Conservation (phyloP, 176 grass and related monocot genomes). For the Triticum aestivum region DNA sequence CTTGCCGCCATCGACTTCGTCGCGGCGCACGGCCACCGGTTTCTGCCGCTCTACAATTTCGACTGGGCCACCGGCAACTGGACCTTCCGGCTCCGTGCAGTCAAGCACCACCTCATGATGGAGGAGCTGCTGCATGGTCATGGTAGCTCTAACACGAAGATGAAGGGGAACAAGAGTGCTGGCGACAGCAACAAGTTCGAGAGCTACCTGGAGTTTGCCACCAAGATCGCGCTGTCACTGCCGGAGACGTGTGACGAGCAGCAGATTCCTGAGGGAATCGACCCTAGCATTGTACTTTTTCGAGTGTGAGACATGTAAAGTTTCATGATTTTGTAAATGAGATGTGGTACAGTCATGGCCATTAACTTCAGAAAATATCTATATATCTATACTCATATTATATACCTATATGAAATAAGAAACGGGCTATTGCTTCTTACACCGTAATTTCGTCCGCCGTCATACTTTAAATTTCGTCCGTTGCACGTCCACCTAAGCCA, state of each 20-base stretch:
- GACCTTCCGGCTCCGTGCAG: conserved; percentile 47
- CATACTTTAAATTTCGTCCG: no score
- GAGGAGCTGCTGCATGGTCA: conserved; percentile 20
- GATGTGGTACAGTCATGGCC: not conserved
- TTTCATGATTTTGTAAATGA: not conserved
- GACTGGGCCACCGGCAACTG: conserved; percentile 79
- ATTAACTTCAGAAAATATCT: not conserved
- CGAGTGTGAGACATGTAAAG: conserved; percentile 12
- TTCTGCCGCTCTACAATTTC: conserved; percentile 68
- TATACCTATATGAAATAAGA: no score
- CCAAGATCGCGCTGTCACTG: conserved; percentile 33
- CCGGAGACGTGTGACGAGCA: conserved; percentile 27
- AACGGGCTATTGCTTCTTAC: not conserved
- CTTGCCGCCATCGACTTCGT: conserved; percentile 67
- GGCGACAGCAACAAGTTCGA: conserved; percentile 4
- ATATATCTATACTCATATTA: no score
- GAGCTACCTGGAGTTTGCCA: conserved; percentile 30
- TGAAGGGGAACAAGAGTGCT: not conserved
- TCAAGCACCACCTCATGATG: conserved; percentile 43
- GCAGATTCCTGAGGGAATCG: conserved; percentile 28
- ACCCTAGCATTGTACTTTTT: conserved; percentile 39
- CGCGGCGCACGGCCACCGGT: conserved; percentile 66
- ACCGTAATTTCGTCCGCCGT: no score
- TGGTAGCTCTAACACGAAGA: not conserved
- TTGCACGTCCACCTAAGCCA: no score